Percentiles rank a stretch among this genome's conserved stretches.
Evolutionary conservation across 2,329 filamentous ascomycete species (phyloP).

Genomic region (Ophiostoma perfectum): DNA sequence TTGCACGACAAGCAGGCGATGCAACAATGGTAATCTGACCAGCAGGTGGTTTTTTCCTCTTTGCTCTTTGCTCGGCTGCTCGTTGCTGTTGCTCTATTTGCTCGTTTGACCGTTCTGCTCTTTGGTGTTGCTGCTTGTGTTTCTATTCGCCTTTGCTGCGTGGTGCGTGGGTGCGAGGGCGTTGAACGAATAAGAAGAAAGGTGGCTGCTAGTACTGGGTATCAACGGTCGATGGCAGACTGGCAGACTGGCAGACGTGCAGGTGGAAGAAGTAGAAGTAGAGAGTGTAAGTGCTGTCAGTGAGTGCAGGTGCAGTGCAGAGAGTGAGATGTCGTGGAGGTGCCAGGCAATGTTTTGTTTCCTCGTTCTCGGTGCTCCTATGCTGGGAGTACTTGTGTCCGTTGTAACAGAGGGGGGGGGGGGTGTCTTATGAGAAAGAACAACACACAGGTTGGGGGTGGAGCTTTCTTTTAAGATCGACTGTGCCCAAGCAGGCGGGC

Average conservation of each 20-base stretch:
- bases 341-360: background rate
- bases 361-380: background rate
- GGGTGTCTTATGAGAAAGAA: constrained; percentile 6
- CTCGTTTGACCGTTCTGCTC: background rate
- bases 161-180: no score
- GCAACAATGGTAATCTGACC: background rate
- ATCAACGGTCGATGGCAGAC: constrained; percentile 14
- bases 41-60: background rate
- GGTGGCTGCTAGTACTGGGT: constrained; percentile 13
- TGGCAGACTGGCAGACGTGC: background rate
- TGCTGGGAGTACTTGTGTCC: background rate
- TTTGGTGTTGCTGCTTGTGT: background rate
- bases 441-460: constrained; percentile 15
- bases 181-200: background rate
- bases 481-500: constrained; percentile 22
- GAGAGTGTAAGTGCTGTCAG: background rate
- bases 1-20: constrained; percentile 13
- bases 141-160: background rate
- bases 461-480: constrained; percentile 18
- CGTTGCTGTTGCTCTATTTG: background rate
- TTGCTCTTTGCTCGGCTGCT: background rate
- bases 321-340: background rate
- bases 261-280: background rate
- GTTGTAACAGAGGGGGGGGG: constrained; percentile 9
- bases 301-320: no score